Conservation (phyloP, 225 moss, liverwort and hornwort species). For the Polytrichum commune region DNA sequence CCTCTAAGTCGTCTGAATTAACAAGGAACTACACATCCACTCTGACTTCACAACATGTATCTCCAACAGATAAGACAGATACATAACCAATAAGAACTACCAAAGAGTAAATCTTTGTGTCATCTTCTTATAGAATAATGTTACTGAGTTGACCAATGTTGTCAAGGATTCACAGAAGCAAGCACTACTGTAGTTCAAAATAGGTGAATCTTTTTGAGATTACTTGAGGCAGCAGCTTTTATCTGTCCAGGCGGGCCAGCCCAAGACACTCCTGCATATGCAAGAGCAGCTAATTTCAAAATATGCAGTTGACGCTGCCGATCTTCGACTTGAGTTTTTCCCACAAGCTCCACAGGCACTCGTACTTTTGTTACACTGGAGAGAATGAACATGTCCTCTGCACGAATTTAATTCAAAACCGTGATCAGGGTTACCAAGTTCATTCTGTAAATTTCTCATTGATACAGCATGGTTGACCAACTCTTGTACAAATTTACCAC, state of each 20-base stretch:
- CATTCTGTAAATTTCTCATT: too few relatives aligned
- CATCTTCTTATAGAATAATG: too few relatives aligned
- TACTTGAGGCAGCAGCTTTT: constrained; percentile 48
- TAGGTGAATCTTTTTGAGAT: too few relatives aligned
- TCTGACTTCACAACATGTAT: too few relatives aligned
- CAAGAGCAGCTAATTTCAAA: constrained; percentile 50
- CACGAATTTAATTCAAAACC: constrained; percentile 6
- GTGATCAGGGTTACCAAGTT: background rate
- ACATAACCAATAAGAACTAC: too few relatives aligned
- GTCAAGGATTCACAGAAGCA: background rate
- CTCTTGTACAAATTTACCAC: too few relatives aligned
- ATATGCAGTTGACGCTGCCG: constrained; percentile 53
- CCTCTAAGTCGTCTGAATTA: too few relatives aligned
- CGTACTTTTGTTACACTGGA: constrained; percentile 53
- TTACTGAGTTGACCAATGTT: too few relatives aligned
- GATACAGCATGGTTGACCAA: too few relatives aligned
- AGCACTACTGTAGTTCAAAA: background rate
- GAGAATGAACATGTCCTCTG: constrained; percentile 66
- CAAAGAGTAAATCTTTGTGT: too few relatives aligned
- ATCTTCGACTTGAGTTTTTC: constrained; percentile 66
- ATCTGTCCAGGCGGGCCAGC: constrained; percentile 57
- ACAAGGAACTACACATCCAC: too few relatives aligned
- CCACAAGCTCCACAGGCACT: constrained; percentile 70
- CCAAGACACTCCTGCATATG: constrained; percentile 53
- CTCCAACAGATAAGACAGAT: too few relatives aligned